phyloP scores from a whole-genome alignment of 176 grass and related monocot species.

The bread wheat (Triticum aestivum) region DNA sequence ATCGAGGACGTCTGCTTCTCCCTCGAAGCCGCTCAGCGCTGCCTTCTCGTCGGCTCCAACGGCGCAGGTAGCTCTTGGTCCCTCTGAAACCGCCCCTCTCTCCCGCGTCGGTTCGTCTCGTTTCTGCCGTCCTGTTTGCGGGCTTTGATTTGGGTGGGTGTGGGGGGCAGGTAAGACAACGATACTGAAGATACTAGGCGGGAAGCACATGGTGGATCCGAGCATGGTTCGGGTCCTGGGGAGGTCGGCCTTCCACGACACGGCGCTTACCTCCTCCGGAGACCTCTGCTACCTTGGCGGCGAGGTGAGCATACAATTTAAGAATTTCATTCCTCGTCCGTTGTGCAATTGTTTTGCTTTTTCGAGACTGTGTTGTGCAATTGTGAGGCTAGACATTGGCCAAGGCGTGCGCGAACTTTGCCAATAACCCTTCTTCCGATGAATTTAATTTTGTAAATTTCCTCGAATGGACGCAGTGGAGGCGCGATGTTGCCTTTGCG shows the following conservation, averaged over 20 bases:
- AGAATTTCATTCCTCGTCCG: background rate
- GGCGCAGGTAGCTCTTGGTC: conserved; percentile 53
- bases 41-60: conserved; percentile 93
- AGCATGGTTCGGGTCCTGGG: conserved; percentile 88
- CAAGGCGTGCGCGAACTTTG: conserved; percentile 7
- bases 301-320: conserved; percentile 44
- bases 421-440: background rate
- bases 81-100: background rate
- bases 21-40: conserved; percentile 62
- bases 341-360: background rate
- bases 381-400: background rate
- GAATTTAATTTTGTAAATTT: background rate
- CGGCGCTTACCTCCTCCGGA: conserved; percentile 72
- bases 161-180: conserved; percentile 76
- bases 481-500: conserved; percentile 89
- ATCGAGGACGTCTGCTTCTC: conserved; percentile 80
- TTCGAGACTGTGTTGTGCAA: background rate
- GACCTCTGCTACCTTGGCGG: conserved; percentile 95
- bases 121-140: background rate
- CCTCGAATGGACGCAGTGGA: conserved; percentile 66
- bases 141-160: conserved; percentile 21
- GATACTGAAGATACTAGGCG: conserved; percentile 93
- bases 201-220: conserved; percentile 99
- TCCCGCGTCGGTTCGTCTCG: background rate
- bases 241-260: conserved; percentile 91